Base-by-base conservation (phyloP, 345 rosid genomes). In the Gossypium turneri region DNA sequence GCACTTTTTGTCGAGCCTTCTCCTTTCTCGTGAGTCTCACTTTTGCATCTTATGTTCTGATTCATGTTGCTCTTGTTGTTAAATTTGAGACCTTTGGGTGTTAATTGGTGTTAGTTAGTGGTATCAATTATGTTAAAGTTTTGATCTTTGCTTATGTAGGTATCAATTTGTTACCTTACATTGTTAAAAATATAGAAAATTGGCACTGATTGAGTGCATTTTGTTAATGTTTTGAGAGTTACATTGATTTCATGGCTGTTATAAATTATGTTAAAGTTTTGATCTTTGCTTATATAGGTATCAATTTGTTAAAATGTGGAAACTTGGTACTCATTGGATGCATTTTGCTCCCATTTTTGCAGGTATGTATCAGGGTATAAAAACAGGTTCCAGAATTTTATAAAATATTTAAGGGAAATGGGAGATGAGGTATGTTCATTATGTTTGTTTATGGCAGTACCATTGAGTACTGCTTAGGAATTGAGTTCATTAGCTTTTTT, bases 301-400 rank as follows among this genome's bases (percentile, higher is more conserved):
- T 58, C 55, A 19, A 25, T 24, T 10, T 16, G 68, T 24, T 25
- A 7, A 48, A 56, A 60, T 73, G 44, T 22, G 9, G 22, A 22
- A 60, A 59, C 27, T 44, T 25, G 24, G 59, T 22, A 25, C 9
- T 50, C 9, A 16, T 8, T 64, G 25, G 47, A 13, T 59, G 72
- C 77, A 52, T 24, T 41, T 5, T 58, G 17, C 79, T 78, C 84
- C 76, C 15, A 55, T 69, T 74, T 34, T 84, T 81, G 84, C 97
- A 95, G 99, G n/a, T 95, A 95, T 84, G 90, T 95, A 48, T 95
- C 99, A 6, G 99, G 99, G 29, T 95, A 95, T 75, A 95, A 95
- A 74, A 95, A 95, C 78, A 88, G 99, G 64, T 95, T 93, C 88
- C 99, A 95, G 87, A 95, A 95, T 78, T 95, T 95, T 77, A 95